Evolutionary conservation across 148 eudicot species (phyloP).

Genomic region (Amaranthus cruentus): DNA sequence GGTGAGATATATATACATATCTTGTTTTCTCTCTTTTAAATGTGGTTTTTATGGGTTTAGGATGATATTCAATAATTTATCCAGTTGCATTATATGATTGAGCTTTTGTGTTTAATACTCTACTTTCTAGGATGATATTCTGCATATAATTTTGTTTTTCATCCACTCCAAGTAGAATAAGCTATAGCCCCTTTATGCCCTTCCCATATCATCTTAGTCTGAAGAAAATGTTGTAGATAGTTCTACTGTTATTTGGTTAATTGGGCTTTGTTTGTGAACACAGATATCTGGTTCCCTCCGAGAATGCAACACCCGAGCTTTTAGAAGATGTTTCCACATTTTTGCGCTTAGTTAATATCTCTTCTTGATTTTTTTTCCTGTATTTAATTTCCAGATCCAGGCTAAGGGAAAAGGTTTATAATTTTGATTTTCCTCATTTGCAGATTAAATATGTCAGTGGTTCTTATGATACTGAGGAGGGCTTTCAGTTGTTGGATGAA

Average conservation of each 20-base stretch:
- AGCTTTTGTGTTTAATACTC: too few species aligned
- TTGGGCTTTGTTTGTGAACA: conserved; percentile 5
- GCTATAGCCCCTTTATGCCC: background rate
- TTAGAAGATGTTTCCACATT: conserved; percentile 53
- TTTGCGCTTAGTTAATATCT: conserved; percentile 55
- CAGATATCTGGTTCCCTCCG: conserved; percentile 54
- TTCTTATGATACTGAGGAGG: conserved; percentile 70
- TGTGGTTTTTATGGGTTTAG: background rate
- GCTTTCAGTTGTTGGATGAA: conserved; percentile 62
- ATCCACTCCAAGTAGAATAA: too few species aligned
- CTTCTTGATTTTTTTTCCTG: background rate
- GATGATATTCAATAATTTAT: too few species aligned
- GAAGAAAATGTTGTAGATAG: background rate
- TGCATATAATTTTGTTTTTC: too few species aligned
- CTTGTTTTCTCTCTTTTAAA: background rate
- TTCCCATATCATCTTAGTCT: background rate
- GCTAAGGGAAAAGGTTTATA: background rate
- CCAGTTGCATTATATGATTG: too few species aligned
- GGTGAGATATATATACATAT: conserved; percentile 42
- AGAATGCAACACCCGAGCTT: conserved; percentile 34
- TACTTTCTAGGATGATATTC: too few species aligned
- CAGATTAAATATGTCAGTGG: conserved; percentile 91
- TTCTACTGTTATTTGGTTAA: background rate
- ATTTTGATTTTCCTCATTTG: conserved; percentile 16
- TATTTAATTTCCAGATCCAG: background rate